Evolutionary conservation across 805 yeast genomes (phyloP).

Genomic region (Nakazawaea pomicola): DNA sequence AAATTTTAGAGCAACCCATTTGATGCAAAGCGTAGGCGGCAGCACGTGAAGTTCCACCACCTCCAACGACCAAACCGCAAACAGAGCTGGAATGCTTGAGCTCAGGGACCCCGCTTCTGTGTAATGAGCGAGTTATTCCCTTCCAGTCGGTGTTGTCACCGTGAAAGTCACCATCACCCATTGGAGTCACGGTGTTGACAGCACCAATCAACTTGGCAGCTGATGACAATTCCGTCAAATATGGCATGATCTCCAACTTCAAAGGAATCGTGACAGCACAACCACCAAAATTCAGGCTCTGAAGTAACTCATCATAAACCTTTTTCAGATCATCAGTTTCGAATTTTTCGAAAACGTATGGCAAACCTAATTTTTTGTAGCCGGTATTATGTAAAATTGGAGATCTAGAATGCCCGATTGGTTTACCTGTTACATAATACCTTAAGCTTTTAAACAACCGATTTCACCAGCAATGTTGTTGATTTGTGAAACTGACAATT

Average conservation of each 20-base stretch:
- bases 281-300: conserved; percentile 71
- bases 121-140: conserved; percentile 73
- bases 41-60: conserved; percentile 97
- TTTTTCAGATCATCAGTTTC: conserved; percentile 62
- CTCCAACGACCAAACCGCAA: conserved; percentile 83
- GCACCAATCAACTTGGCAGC: conserved; percentile 88
- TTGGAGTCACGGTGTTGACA: conserved; percentile 76
- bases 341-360: conserved; percentile 60
- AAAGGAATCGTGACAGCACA: conserved; percentile 92
- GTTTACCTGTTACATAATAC: conserved; percentile 75
- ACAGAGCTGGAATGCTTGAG: conserved; percentile 26
- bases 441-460: conserved; percentile 59
- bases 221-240: conserved; percentile 60
- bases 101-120: conserved; percentile 54
- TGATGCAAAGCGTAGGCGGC: conserved; percentile 81
- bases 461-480: conserved; percentile 50
- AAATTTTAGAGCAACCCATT: conserved; percentile 74
- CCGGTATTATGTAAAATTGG: conserved; percentile 84
- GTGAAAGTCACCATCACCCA: conserved; percentile 40
- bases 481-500: conserved; percentile 60
- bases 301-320: conserved; percentile 49
- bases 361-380: conserved; percentile 69
- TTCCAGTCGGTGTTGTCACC: conserved; percentile 97
- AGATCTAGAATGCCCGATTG: conserved; percentile 83
- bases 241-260: conserved; percentile 72